Base-by-base conservation (phyloP, 2,329 filamentous ascomycete species). In the Colletotrichum kahawae region DNA sequence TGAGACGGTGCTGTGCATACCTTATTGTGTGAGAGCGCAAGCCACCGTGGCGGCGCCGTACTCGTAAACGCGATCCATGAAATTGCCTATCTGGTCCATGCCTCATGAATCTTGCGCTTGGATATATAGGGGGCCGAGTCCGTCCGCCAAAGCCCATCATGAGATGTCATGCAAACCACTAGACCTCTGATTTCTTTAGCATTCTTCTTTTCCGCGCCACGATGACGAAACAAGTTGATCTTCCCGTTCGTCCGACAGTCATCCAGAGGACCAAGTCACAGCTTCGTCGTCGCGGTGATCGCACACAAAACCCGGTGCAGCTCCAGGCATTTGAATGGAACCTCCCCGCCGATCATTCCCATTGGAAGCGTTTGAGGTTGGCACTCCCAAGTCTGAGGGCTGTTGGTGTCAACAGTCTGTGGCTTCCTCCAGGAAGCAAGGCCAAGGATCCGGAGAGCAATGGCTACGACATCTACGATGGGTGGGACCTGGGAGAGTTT, bases 391-490 rank as follows among this genome's bases (percentile, higher is more conserved):
- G 43, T 4, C 70, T 75, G 12, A 73, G 34, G n/a, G 31, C 62
- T 6, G 12, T 75, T 27, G 73, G 73, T 10, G 36, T 75, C 34
- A 64, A 27, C 56, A 75, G 69, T 4, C 63, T 75, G 4, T 75
- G 73, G 73, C 57, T 75, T 14, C 73, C 73, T 9, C 73, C 73
- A 5, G 73, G 73, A 13, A 75, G 73, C 63, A 75, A 75, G 36
- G 73, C 73, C 38, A 75, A 75, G 24, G 69, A 73, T 21, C 69
- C 69, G 4, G 73, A 73, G 59, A 75, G 73, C 8, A 75, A 75
- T 9, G 73, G 73, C 56, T 75, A 75, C 57, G 73, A 75, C 48
- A 75, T 75, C 29, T 75, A 75, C 57, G 73, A 75, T 21, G 69
- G 69, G 14, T 75, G 73, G 73, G 73, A 75, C 12, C 43, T 75